These are phyloP conservation scores for Aspergillus affinis DNA, from an alignment of 495 filamentous ascomycete species.

Conservation along the genomic window DNA sequence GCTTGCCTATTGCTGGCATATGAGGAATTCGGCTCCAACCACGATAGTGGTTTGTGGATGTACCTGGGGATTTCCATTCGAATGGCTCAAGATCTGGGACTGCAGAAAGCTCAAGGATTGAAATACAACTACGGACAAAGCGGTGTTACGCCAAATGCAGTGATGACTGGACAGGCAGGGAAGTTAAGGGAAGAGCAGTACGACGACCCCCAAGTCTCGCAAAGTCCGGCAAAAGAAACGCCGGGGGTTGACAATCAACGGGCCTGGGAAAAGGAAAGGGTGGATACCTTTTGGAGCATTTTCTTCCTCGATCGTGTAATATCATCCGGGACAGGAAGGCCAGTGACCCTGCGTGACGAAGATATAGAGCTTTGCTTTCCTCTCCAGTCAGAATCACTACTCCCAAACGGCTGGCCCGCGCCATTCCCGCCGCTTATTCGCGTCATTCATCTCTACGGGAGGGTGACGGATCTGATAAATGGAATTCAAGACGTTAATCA, in stretches of 20 bases:
- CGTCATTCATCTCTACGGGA: constrained; percentile 80
- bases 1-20: constrained; percentile 80
- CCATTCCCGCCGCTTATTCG: constrained; percentile 77
- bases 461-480: constrained; percentile 80
- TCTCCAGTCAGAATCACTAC: constrained; percentile 55
- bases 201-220: constrained; percentile 34
- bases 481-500: constrained; percentile 74
- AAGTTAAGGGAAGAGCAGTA: constrained; percentile 45
- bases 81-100: constrained; percentile 81
- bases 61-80: constrained; percentile 81
- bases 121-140: constrained; percentile 62
- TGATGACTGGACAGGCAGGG: constrained; percentile 46
- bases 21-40: constrained; percentile 80
- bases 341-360: constrained; percentile 75
- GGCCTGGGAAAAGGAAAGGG: constrained; percentile 66
- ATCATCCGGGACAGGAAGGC: constrained; percentile 77
- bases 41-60: constrained; percentile 89
- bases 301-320: constrained; percentile 84
- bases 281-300: constrained; percentile 83
- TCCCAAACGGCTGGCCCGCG: constrained; percentile 63
- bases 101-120: constrained; percentile 75
- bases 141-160: constrained; percentile 52
- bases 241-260: constrained; percentile 40
- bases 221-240: constrained; percentile 21
- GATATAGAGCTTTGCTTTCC: constrained; percentile 80